These are phyloP conservation scores for Boletus huronensis DNA, from an alignment of 768 basidiomycete species.

Conservation along the genomic window DNA sequence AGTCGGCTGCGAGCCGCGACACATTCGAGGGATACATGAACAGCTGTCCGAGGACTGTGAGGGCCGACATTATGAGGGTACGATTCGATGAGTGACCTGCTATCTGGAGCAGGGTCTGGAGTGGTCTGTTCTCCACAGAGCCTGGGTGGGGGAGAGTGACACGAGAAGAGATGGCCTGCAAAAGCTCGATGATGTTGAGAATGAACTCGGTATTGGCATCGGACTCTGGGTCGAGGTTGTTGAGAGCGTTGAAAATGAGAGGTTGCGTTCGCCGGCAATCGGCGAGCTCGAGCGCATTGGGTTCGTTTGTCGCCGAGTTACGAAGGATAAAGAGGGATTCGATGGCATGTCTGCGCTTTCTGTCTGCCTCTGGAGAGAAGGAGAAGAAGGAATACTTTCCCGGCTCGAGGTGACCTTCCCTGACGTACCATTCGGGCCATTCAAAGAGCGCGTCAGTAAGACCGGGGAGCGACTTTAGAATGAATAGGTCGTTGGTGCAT, in stretches of 20 bases:
- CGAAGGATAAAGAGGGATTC: slow-evolving; percentile 84
- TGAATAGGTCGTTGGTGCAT: slow-evolving; percentile 75
- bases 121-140: slow-evolving; percentile 44
- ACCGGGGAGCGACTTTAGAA: slow-evolving; percentile 69
- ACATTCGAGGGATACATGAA: slow-evolving; percentile 61
- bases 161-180: slow-evolving; percentile 56
- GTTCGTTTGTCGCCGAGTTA: slow-evolving; percentile 73
- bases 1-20: slow-evolving; percentile 48
- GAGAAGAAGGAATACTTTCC: slow-evolving; percentile 54
- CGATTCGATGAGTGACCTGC: slow-evolving; percentile 63
- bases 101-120: slow-evolving; percentile 54
- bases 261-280: slow-evolving; percentile 59
- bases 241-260: slow-evolving; percentile 62
- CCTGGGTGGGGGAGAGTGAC: slow-evolving; percentile 37
- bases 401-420: slow-evolving; percentile 51
- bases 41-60: slow-evolving; percentile 58
- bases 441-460: slow-evolving; percentile 81
- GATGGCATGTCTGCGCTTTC: slow-evolving; percentile 69
- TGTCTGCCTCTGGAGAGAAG: slow-evolving; percentile 44
- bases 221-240: slow-evolving; percentile 53
- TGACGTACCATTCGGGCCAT: slow-evolving; percentile 84
- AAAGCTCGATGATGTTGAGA: slow-evolving; percentile 66
- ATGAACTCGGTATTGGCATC: slow-evolving; percentile 73
- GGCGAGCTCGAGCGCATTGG: slow-evolving; percentile 60
- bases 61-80: slow-evolving; percentile 65